Evolutionary conservation across 352 stramenopile genomes (phyloP), one percentile per base, ranked within the genome.

Genomic region (Phytophthora idaei): DNA sequence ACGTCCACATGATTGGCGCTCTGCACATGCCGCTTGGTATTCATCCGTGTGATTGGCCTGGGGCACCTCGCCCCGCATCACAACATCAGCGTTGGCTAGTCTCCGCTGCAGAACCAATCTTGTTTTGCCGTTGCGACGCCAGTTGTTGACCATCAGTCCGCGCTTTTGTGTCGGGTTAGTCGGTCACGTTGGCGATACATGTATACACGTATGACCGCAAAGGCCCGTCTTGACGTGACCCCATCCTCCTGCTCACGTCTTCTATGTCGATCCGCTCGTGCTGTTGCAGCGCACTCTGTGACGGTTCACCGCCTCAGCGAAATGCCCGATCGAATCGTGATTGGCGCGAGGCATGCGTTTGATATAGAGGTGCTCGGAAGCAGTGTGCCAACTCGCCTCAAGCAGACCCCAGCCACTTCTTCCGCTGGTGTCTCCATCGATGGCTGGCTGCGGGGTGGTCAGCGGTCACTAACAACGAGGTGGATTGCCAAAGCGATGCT

Each of bases 301-400:
- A 67, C 67, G 67, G 61, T 67, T 67, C 67, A 71, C 27, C 8
- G 17, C 28, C 10, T 3, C 44, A 51, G 28, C 34, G 29, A 44
- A 49, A 41, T 53, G 25, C 21, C 31, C 46, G 31, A 59, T 57
- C 42, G 47, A 47, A 2, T 7, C 41, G 14, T 74, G 67, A 71
- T 75, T 75, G 67, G 62, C 57, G 46, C 52, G 52, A 75, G 67
- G 62, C 67, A 49, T 61, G 62, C 57, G 67, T 37, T 27, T 31
- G 53, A 41, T 41, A 45, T 42, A 25, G 27, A 55, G 44, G 12
- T 57, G 51, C 21, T 37, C n/a, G 37, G 41, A n/a, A 63, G 28
- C 15, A 56, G 58, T 57, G 34, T 32, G 34, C 29, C 56, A 49
- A 36, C 52, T 50, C 42, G 50, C 4, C 17, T 14, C 7, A 21